A percentile compares a stretch with the other conserved stretches of the same genome.
phyloP scores from a whole-genome alignment of 257 asterid species.

The Penstemon newberryi region DNA sequence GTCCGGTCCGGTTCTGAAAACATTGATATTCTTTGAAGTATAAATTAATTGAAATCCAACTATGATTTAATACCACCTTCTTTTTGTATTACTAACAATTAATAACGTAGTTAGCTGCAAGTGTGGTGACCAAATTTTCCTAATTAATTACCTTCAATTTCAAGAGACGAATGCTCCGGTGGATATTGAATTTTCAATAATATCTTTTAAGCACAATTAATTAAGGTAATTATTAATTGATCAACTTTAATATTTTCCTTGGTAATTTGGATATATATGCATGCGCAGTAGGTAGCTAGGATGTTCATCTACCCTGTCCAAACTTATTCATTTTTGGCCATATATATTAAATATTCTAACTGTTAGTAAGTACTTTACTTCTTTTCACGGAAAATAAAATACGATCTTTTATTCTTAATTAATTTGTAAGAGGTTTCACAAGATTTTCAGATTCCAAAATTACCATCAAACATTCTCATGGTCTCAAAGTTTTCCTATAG shows the following conservation, averaged over 20 bases:
- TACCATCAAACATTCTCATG: no score
- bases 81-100: neutral
- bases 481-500: no score
- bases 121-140: conserved; percentile 37
- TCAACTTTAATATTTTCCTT: conserved; percentile 14
- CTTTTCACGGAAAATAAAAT: neutral
- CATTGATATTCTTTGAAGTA: no score
- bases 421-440: neutral
- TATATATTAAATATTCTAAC: neutral
- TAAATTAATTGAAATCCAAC: no score
- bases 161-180: neutral
- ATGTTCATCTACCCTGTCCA: conserved; percentile 32
- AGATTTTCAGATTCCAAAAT: no score
- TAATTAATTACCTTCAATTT: conserved; percentile 24
- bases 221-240: conserved; percentile 1
- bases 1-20: no score
- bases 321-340: neutral
- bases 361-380: conserved; percentile 17
- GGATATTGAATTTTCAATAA: conserved; percentile 21
- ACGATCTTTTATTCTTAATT: neutral
- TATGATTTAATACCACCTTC: neutral
- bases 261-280: conserved; percentile 17
- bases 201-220: neutral
- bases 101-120: conserved; percentile 9
- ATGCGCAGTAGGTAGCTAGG: conserved; percentile 24